phyloP scores from a whole-genome alignment of 192 early-diverging fungal genomes.

The Rhizoclosmatium globosum region DNA sequence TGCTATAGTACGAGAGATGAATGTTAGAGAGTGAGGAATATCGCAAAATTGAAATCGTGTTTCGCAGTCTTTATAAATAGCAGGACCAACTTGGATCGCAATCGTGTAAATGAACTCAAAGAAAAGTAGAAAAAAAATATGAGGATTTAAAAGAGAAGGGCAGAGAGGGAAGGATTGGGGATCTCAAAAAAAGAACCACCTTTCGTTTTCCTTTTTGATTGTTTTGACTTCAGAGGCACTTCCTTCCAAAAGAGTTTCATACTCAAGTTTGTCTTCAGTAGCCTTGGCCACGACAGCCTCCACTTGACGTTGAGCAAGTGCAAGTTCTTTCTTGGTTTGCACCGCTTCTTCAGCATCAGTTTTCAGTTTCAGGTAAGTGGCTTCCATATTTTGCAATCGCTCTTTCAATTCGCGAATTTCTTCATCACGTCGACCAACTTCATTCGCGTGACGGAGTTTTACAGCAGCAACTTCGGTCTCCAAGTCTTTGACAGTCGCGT shows the following conservation, averaged over 20 bases:
- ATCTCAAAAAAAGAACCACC: conserved; percentile 11
- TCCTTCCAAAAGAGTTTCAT: neutral
- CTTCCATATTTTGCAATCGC: conserved; percentile 1
- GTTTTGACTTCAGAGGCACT: neutral
- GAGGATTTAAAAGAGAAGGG: neutral
- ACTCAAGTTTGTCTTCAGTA: neutral
- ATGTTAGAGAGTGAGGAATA: no score
- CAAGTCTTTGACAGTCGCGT: conserved; percentile 8
- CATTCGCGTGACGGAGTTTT: conserved; percentile 11
- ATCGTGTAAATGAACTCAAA: neutral
- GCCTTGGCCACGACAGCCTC: conserved; percentile 3
- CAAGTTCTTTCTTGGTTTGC: conserved; percentile 3
- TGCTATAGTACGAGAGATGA: no score
- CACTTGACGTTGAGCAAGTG: neutral
- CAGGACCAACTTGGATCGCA: neutral
- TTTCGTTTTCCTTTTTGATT: conserved; percentile 21
- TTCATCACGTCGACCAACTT: conserved; percentile 5
- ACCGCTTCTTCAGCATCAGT: conserved; percentile 9
- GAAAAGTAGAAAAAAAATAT: neutral
- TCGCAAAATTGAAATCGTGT: neutral
- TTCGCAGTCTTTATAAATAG: neutral
- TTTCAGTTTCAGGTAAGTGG: neutral
- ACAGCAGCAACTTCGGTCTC: conserved; percentile 2
- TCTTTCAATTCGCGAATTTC: conserved; percentile 18
- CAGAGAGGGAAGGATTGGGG: neutral